Base-by-base conservation (phyloP, 139 green algal species). In the Haematococcus sp. region DNA sequence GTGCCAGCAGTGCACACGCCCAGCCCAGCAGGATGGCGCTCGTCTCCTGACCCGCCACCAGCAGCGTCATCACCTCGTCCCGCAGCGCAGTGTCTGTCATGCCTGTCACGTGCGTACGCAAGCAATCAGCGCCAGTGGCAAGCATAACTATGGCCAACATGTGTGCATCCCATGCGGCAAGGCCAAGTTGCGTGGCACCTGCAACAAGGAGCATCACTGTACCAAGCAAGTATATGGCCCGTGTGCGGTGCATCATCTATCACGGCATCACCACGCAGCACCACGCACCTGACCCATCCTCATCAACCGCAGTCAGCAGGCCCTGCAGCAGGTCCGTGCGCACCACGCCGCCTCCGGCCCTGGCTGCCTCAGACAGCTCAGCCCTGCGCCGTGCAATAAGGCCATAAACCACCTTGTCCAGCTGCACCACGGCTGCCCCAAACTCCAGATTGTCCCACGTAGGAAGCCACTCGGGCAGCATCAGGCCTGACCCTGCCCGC, bases 1-100 rank as follows among this genome's bases (percentile, higher is more conserved):
- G 59, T 1, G 93, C 91, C 67, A 97, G 81, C 25, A 93, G 74
- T 7, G 87, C 84, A 22, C 73, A 80, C 1, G 82, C 74, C 93
- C 93, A 97, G 31, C 76, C 85, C 52, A 98, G 86, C 30, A 92
- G 68, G 33, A 98, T 97, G 49, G 91, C 93, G 4, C 76, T 88
- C 1, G 93, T 98, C 80, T 97, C 92, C 75, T 97, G 90, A 1
- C 93, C 93, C 4, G 91, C 91, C 63, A 94, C 82, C 69, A 96
- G 81, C 74, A 96, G 71, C 20, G 91, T 96, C 90, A 96, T 92
- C 19, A 92, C 71, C 84, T 98, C 91, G 58, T 97, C 92, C 0
- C 93, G 80, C 64, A 96, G 80, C 2, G 83, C 76, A 1, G 35
- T 22, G 68, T 94, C 79, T 4, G 32, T 77, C 90, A 96, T 93